Percentiles rank a stretch among this genome's conserved stretches.
Conservation (phyloP, 2,329 filamentous ascomycete genomes). For the Fonsecaea pedrosoi region DNA sequence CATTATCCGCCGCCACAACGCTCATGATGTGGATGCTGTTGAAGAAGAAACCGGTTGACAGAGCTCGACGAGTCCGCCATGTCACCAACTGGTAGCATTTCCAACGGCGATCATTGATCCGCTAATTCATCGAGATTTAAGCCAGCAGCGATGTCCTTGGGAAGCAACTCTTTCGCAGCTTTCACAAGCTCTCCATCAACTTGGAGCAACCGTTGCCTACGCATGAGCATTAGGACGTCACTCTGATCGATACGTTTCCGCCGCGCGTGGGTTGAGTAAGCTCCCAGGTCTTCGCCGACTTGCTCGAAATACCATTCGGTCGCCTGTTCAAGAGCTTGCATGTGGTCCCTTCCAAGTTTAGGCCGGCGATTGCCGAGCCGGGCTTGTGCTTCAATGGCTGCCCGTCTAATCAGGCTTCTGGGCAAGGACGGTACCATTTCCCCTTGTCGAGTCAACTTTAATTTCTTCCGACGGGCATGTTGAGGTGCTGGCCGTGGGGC, state of each 20-base stretch:
- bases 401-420: constrained; percentile 71
- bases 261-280: constrained; percentile 80
- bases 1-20: constrained; percentile 79
- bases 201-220: constrained; percentile 54
- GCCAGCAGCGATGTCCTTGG: constrained; percentile 81
- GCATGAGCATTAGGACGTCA: constrained; percentile 82
- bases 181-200: constrained; percentile 35
- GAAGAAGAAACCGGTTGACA: constrained; percentile 79
- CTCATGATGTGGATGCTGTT: constrained; percentile 98
- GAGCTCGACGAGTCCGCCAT: constrained; percentile 75
- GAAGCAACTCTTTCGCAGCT: constrained; percentile 81
- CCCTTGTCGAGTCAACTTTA: constrained; percentile 70
- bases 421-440: constrained; percentile 79
- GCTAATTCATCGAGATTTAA: constrained; percentile 64
- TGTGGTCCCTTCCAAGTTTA: constrained; percentile 74
- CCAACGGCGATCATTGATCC: constrained; percentile 16
- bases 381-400: constrained; percentile 45
- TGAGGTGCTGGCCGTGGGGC: constrained; percentile 9
- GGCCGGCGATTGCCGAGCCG: constrained; percentile 72
- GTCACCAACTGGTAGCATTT: constrained; percentile 73
- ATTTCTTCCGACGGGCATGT: constrained; percentile 40
- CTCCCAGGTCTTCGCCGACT: constrained; percentile 76
- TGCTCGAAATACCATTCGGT: constrained; percentile 95
- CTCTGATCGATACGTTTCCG: constrained; percentile 79
- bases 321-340: constrained; percentile 77